Conservation (phyloP, 345 rosid genomes). For the Citrus hindsii region DNA sequence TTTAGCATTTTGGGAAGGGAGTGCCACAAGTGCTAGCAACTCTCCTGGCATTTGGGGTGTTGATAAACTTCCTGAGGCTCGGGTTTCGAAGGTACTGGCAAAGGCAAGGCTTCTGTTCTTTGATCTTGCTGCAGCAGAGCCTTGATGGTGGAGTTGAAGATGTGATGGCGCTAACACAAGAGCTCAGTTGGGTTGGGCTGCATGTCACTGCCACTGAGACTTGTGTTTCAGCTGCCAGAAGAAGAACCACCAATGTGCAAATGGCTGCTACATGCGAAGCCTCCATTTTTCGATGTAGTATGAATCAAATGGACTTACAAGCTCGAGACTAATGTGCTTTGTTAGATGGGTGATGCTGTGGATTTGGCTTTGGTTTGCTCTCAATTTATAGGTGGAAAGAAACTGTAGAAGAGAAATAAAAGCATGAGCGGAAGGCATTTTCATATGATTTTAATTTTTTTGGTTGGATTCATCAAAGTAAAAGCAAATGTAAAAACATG, state of each 20-base stretch:
- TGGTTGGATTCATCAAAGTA: not conserved
- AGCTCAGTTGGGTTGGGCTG: conserved; percentile 69
- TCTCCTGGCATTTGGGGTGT: conserved; percentile 83
- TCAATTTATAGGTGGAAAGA: conserved; percentile 52
- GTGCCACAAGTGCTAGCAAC: conserved; percentile 84
- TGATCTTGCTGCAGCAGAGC: conserved; percentile 73
- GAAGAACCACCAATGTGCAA: conserved; percentile 38
- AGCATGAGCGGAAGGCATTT: not conserved
- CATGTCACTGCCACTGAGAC: conserved; percentile 69
- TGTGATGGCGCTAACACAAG: conserved; percentile 78
- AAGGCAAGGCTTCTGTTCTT: conserved; percentile 85
- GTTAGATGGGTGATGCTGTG: conserved; percentile 12
- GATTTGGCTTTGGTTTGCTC: conserved; percentile 13
- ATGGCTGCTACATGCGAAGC: conserved; percentile 31
- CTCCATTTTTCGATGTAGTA: conserved; percentile 35
- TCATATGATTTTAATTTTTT: not conserved
- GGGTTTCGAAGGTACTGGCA: conserved; percentile 85
- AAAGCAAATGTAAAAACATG: conserved; percentile 5
- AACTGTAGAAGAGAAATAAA: conserved; percentile 6
- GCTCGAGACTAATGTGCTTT: not conserved
- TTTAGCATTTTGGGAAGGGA: conserved; percentile 83
- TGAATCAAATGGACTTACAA: not conserved
- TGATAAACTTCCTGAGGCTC: conserved; percentile 56
- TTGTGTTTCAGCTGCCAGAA: conserved; percentile 36
- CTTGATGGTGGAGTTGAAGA: conserved; percentile 62